Conservation (phyloP, 2,329 filamentous ascomycete species). For the Trichophyton benhamiae region DNA sequence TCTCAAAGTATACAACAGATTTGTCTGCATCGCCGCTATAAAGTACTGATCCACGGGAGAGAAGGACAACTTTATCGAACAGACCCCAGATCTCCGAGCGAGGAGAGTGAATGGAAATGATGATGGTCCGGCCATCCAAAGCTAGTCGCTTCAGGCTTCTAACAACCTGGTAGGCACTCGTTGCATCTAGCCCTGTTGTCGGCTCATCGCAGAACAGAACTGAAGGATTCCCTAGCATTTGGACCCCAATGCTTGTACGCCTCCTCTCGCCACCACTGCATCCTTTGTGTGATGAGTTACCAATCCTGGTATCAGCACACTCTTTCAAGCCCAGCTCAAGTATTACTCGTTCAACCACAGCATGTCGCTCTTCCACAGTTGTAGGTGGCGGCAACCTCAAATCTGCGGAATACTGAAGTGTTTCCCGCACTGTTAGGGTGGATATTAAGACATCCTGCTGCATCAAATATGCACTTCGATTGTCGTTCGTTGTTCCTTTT, state of each 20-base stretch:
- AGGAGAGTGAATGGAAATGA: slow-evolving; percentile 66
- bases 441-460: slow-evolving; percentile 62
- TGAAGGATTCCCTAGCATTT: slow-evolving; percentile 66
- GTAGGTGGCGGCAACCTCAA: slow-evolving; percentile 54
- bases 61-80: slow-evolving; percentile 58
- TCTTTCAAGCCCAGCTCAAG: slow-evolving; percentile 64
- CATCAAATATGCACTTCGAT: slow-evolving; percentile 48
- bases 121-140: slow-evolving; percentile 55
- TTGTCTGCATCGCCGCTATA: slow-evolving; percentile 51
- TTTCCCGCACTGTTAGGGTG: slow-evolving; percentile 63
- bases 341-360: slow-evolving; percentile 64
- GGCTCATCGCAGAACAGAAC: slow-evolving; percentile 69
- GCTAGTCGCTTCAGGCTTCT: slow-evolving; percentile 57
- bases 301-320: slow-evolving; percentile 62
- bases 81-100: slow-evolving; percentile 68
- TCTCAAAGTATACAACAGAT: slow-evolving; percentile 53
- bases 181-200: slow-evolving; percentile 63
- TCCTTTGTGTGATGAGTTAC: slow-evolving; percentile 57
- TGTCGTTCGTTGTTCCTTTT: slow-evolving; percentile 36
- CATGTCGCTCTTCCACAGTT: slow-evolving; percentile 45
- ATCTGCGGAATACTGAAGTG: slow-evolving; percentile 59
- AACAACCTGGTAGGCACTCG: slow-evolving; percentile 62
- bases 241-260: slow-evolving; percentile 63
- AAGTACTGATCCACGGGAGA: slow-evolving; percentile 55
- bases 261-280: slow-evolving; percentile 72